Evolutionary conservation across 2,329 filamentous ascomycete species (phyloP).

Genomic region (Cladophialophora bantiana): DNA sequence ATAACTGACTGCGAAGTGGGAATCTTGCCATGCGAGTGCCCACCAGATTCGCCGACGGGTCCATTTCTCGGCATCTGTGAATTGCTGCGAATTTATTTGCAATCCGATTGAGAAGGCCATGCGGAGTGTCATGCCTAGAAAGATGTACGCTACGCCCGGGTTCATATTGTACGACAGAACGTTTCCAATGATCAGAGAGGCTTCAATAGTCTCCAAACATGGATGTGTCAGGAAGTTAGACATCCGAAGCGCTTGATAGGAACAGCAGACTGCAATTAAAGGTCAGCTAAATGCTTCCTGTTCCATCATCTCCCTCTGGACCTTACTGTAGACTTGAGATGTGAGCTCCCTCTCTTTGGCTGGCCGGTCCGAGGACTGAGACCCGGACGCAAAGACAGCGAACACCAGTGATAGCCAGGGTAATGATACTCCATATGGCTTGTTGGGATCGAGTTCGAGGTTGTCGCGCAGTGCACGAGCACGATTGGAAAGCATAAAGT

Average conservation of each 20-base stretch:
- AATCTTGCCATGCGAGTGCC: constrained; percentile 71
- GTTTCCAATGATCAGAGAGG: constrained; percentile 67
- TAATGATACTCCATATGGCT: constrained; percentile 62
- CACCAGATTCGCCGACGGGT: constrained; percentile 59
- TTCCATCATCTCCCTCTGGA: neutral
- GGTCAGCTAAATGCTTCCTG: constrained; percentile 36
- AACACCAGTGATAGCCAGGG: constrained; percentile 67
- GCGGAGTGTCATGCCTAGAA: constrained; percentile 66
- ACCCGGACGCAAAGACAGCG: constrained; percentile 68
- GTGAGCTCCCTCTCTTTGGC: constrained; percentile 68
- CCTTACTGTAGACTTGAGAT: constrained; percentile 67
- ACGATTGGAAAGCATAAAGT: constrained; percentile 61
- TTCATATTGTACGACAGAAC: constrained; percentile 70
- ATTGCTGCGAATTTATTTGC: constrained; percentile 64
- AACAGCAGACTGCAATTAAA: constrained; percentile 62
- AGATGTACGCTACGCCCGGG: constrained; percentile 67
- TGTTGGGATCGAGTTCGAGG: constrained; percentile 51
- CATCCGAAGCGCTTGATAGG: constrained; percentile 69
- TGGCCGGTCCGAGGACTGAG: constrained; percentile 65
- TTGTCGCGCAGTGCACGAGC: constrained; percentile 49
- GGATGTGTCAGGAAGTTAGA: constrained; percentile 70
- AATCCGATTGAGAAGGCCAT: constrained; percentile 67
- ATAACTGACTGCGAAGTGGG: constrained; percentile 68
- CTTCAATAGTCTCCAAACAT: constrained; percentile 67
- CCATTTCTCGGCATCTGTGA: constrained; percentile 57